phyloP scores from a whole-genome alignment of 2,329 filamentous ascomycete genomes.

The Beauveria rudraprayagi region DNA sequence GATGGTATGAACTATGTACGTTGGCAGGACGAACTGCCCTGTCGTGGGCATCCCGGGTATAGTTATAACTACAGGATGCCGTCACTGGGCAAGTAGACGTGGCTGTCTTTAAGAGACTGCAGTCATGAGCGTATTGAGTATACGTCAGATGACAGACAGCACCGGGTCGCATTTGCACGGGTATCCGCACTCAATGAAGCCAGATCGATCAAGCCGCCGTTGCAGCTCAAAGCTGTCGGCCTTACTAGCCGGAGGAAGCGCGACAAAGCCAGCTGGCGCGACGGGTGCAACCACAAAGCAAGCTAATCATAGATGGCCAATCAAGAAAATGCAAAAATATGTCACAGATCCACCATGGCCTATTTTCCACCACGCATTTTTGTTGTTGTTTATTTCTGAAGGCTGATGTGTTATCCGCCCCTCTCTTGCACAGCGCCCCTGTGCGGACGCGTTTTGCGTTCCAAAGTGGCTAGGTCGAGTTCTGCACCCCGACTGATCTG shows the following conservation, averaged over 20 bases:
- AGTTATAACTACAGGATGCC: too few relatives aligned
- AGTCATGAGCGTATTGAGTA: too few relatives aligned
- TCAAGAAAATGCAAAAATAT: constrained; percentile 10
- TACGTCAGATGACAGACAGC: too few relatives aligned
- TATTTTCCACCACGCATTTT: constrained; percentile 3
- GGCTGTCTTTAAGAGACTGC: too few relatives aligned
- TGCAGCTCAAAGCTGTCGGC: neutral
- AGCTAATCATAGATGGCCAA: neutral
- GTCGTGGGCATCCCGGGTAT: too few relatives aligned
- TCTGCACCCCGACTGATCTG: constrained; percentile 26
- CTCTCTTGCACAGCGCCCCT: neutral
- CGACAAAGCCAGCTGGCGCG: neutral
- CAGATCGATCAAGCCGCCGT: neutral
- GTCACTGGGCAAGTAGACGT: too few relatives aligned
- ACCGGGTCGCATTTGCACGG: neutral
- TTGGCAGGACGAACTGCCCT: too few relatives aligned
- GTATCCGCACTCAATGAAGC: neutral
- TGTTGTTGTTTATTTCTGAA: constrained; percentile 10
- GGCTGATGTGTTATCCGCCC: constrained; percentile 3
- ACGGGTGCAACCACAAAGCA: neutral
- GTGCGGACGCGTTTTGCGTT: neutral
- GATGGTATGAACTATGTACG: too few relatives aligned
- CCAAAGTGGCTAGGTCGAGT: neutral
- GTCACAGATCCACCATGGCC: constrained; percentile 1
- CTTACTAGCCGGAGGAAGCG: neutral